Percentiles rank a stretch among this genome's conserved stretches.
Conservation (phyloP, 2,329 filamentous ascomycete genomes). For the Xylogone sp. region DNA sequence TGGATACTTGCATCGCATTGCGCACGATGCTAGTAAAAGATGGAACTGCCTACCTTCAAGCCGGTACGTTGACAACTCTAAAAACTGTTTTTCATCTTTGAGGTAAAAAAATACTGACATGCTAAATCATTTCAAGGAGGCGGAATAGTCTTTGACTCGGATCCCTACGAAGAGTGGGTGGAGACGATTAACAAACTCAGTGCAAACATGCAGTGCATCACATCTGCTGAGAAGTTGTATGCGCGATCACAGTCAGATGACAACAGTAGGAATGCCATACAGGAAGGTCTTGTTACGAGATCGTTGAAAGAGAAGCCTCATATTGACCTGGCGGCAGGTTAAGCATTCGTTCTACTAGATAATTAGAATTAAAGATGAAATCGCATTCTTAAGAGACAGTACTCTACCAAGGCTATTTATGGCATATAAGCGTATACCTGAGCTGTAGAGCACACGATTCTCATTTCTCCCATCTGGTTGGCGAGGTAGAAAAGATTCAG, state of each 20-base stretch:
- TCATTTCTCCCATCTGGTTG: too few species aligned
- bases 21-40: constrained; percentile 95
- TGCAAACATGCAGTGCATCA: constrained; percentile 86
- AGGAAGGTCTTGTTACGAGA: constrained; percentile 1
- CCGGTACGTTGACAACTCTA: constrained; percentile 39
- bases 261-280: constrained; percentile 5
- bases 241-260: constrained; percentile 11
- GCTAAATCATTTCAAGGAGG: constrained; percentile 48
- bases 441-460: too few species aligned
- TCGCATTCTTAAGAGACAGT: not conserved
- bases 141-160: constrained; percentile 92
- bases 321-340: constrained; percentile 20
- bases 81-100: too few species aligned
- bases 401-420: too few species aligned
- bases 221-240: constrained; percentile 66
- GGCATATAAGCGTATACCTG: too few species aligned
- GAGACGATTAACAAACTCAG: constrained; percentile 97
- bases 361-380: not conserved
- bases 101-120: too few species aligned
- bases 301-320: constrained; percentile 10
- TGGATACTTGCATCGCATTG: constrained; percentile 75
- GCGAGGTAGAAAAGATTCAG: too few species aligned
- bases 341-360: constrained; percentile 1
- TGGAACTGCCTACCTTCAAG: constrained; percentile 85
- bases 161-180: constrained; percentile 86